phyloP scores from a whole-genome alignment of 371 early-diverging fungal genomes.

The Mucor mucedo region DNA sequence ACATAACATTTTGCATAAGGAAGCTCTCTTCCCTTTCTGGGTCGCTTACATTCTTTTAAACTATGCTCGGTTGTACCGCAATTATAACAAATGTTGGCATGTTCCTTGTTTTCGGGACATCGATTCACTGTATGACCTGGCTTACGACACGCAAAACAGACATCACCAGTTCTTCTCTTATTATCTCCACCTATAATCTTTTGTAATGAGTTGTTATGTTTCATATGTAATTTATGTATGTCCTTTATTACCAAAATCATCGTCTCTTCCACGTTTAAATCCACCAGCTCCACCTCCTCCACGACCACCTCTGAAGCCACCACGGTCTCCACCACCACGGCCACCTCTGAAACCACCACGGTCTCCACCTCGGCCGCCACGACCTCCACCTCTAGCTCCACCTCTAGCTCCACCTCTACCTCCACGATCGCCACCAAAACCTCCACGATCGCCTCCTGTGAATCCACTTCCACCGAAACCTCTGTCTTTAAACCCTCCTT shows the following conservation, averaged over 20 bases:
- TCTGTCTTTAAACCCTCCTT: background rate
- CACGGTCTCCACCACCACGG: slow-evolving; percentile 3
- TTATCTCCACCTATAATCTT: slow-evolving; percentile 7
- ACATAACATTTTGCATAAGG: slow-evolving; percentile 85
- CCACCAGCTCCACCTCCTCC: slow-evolving; percentile 3
- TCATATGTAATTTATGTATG: too few relatives aligned
- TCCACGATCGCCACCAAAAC: slow-evolving; percentile 7
- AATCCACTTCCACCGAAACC: background rate
- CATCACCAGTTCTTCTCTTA: slow-evolving; percentile 38
- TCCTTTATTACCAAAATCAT: slow-evolving; percentile 17
- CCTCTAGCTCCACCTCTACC: slow-evolving; percentile 2
- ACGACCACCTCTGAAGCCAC: slow-evolving; percentile 11
- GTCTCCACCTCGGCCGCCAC: background rate
- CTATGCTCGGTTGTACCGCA: slow-evolving; percentile 87
- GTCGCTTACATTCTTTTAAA: slow-evolving; percentile 75
- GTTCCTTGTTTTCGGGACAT: slow-evolving; percentile 69
- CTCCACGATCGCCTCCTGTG: slow-evolving; percentile 4
- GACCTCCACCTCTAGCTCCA: background rate
- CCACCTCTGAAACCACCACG: slow-evolving; percentile 15
- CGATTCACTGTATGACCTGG: slow-evolving; percentile 83
- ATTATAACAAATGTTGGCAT: slow-evolving; percentile 77
- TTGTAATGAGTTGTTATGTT: background rate
- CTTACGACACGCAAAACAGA: slow-evolving; percentile 86
- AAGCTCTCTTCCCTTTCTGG: slow-evolving; percentile 59
- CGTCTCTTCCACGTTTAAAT: slow-evolving; percentile 22